Evolutionary conservation across 805 yeast species (phyloP).

Genomic region (Metschnikowia shivogae): DNA sequence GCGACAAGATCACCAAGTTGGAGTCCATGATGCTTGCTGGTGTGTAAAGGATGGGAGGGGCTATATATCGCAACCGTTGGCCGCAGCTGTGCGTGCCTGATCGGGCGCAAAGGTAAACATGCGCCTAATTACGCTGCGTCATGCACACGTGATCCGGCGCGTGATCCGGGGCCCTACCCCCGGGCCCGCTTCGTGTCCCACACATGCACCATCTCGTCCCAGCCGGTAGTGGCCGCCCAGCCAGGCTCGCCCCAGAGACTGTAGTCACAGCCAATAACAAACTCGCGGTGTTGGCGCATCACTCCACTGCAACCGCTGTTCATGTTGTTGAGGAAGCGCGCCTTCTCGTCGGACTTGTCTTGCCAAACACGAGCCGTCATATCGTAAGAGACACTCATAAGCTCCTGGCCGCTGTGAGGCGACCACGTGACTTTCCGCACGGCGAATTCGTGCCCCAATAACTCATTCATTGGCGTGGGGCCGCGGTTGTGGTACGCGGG

Average conservation of each 20-base stretch:
- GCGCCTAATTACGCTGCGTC: constrained; percentile 1
- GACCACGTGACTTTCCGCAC: constrained; percentile 83
- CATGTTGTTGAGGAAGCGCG: constrained; percentile 36
- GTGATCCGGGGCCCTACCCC: not conserved
- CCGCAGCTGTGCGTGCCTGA: not conserved
- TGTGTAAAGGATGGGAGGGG: not conserved
- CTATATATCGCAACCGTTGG: not conserved
- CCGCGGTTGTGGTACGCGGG: constrained; percentile 45
- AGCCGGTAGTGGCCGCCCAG: constrained; percentile 90
- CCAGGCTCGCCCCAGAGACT: constrained; percentile 96
- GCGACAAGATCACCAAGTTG: constrained; percentile 23
- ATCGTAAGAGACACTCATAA: constrained; percentile 81
- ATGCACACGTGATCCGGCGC: no score
- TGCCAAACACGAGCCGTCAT: constrained; percentile 89
- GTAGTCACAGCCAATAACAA: constrained; percentile 93
- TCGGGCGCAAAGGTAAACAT: constrained; percentile 6
- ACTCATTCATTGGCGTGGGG: constrained; percentile 69
- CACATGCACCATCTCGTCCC: constrained; percentile 92
- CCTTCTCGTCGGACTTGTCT: constrained; percentile 60
- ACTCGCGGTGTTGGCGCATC: constrained; percentile 75
- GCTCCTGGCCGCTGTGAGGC: constrained; percentile 71
- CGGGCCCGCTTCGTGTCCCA: constrained; percentile 63
- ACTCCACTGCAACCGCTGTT: constrained; percentile 53
- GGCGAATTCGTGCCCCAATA: constrained; percentile 86
- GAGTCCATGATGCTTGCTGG: constrained; percentile 12